These are phyloP conservation scores for Solanum chmielewskii DNA, from an alignment of 257 asterid genomes.

Conservation along the genomic window DNA sequence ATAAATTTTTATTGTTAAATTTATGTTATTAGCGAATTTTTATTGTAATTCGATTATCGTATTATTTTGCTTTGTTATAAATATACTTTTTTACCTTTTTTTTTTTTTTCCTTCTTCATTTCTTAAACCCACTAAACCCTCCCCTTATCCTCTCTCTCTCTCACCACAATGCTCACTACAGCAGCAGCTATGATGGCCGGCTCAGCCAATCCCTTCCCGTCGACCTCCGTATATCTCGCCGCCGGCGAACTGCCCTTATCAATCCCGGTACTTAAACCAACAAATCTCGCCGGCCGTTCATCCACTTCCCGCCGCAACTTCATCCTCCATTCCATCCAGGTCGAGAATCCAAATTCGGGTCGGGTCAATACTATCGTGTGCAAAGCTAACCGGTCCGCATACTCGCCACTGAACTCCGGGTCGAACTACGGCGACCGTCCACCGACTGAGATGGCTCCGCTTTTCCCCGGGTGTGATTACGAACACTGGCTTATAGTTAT, in stretches of 20 bases:
- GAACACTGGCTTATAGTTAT: slow-evolving; percentile 97
- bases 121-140: neutral
- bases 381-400: slow-evolving; percentile 55
- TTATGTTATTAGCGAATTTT: neutral
- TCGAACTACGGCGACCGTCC: slow-evolving; percentile 79
- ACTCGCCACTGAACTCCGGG: slow-evolving; percentile 80
- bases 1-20: too few relatives aligned
- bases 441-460: slow-evolving; percentile 94
- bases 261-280: neutral
- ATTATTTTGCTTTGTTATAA: neutral
- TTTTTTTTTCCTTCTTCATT: neutral
- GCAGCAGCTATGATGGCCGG: neutral
- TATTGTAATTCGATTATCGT: neutral
- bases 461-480: slow-evolving; percentile 91
- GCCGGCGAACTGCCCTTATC: neutral
- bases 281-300: slow-evolving; percentile 12
- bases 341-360: slow-evolving; percentile 4
- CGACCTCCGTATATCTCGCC: neutral
- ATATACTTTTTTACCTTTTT: neutral
- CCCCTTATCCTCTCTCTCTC: neutral
- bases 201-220: neutral
- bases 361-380: slow-evolving; percentile 43
- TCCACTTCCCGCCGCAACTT: neutral
- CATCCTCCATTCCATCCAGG: neutral
- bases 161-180: neutral